Evolutionary conservation across 768 basidiomycete species (phyloP).

Genomic region (Sistotremastrum niveocremeum): DNA sequence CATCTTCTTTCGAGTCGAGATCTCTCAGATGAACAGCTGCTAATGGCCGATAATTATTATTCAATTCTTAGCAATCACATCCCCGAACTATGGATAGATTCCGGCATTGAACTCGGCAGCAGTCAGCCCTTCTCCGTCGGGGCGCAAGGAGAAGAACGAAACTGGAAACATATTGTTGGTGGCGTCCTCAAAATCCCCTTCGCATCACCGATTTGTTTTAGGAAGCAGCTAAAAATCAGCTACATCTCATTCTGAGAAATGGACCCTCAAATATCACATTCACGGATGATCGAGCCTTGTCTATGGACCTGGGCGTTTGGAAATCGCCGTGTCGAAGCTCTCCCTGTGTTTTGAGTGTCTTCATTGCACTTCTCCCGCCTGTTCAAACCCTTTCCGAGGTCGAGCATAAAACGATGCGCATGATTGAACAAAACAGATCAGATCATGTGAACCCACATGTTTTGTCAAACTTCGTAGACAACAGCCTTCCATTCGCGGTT

Average conservation of each 20-base stretch:
- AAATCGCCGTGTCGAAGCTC: too few relatives aligned
- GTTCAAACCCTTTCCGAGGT: too few relatives aligned
- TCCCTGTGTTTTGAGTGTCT: too few relatives aligned
- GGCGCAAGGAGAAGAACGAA: constrained; percentile 40
- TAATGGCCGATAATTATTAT: constrained; percentile 64
- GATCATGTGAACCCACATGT: neutral
- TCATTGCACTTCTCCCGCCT: too few relatives aligned
- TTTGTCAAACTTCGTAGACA: too few relatives aligned
- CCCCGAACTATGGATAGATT: constrained; percentile 52
- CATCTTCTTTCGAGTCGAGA: constrained; percentile 16
- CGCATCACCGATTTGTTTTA: neutral
- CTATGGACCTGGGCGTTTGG: too few relatives aligned
- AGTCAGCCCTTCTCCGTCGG: constrained; percentile 52
- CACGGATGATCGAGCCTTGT: constrained; percentile 35
- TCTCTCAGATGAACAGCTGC: constrained; percentile 33
- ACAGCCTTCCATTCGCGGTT: constrained; percentile 33
- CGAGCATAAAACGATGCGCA: constrained; percentile 18
- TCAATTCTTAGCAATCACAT: constrained; percentile 40
- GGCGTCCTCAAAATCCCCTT: neutral
- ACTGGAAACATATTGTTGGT: constrained; percentile 45
- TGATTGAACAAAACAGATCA: constrained; percentile 24
- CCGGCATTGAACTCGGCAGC: constrained; percentile 45
- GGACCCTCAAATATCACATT: constrained; percentile 8
- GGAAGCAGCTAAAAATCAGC: neutral
- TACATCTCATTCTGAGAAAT: neutral